Percentiles rank a stretch among this genome's conserved stretches.
These are phyloP conservation scores for Polychaeton citri DNA, from an alignment of 2,329 filamentous ascomycete genomes.

Conservation along the genomic window DNA sequence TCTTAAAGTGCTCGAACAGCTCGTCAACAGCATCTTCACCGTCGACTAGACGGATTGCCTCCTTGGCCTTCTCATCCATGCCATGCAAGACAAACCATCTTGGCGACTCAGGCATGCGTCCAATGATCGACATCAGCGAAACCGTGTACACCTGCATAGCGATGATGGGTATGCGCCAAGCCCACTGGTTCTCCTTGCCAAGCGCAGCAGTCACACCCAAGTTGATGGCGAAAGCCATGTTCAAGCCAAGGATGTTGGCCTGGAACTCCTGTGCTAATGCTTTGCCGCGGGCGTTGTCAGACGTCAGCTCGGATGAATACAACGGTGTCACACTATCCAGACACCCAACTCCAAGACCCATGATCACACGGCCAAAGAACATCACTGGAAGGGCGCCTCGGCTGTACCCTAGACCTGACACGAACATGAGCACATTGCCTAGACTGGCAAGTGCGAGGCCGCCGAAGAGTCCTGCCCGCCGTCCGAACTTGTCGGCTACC, in stretches of 20 bases:
- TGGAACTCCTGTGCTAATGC: slow-evolving; percentile 51
- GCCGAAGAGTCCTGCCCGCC: slow-evolving; percentile 42
- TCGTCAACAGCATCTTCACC: slow-evolving; percentile 38
- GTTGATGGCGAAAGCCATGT: slow-evolving; percentile 49
- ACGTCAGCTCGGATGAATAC: slow-evolving; percentile 43
- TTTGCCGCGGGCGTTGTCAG: slow-evolving; percentile 43
- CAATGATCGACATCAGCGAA: slow-evolving; percentile 39
- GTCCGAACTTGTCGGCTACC: slow-evolving; percentile 39
- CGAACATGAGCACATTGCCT: slow-evolving; percentile 48
- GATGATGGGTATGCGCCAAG: slow-evolving; percentile 48
- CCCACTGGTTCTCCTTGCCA: slow-evolving; percentile 46
- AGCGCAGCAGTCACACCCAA: slow-evolving; percentile 39
- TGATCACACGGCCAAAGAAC: slow-evolving; percentile 38
- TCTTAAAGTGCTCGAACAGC: slow-evolving; percentile 24
- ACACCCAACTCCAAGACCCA: slow-evolving; percentile 46
- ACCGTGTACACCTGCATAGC: slow-evolving; percentile 48
- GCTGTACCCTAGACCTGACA: slow-evolving; percentile 36
- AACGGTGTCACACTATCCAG: slow-evolving; percentile 49
- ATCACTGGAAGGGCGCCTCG: slow-evolving; percentile 33
- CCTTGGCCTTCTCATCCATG: slow-evolving; percentile 36
- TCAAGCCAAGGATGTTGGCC: slow-evolving; percentile 49
- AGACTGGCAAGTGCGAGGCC: slow-evolving; percentile 41
- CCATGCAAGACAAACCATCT: slow-evolving; percentile 44
- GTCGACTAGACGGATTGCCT: slow-evolving; percentile 34
- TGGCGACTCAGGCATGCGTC: slow-evolving; percentile 43